phyloP scores from a whole-genome alignment of 257 asterid species.

The Lycium ferocissimum region DNA sequence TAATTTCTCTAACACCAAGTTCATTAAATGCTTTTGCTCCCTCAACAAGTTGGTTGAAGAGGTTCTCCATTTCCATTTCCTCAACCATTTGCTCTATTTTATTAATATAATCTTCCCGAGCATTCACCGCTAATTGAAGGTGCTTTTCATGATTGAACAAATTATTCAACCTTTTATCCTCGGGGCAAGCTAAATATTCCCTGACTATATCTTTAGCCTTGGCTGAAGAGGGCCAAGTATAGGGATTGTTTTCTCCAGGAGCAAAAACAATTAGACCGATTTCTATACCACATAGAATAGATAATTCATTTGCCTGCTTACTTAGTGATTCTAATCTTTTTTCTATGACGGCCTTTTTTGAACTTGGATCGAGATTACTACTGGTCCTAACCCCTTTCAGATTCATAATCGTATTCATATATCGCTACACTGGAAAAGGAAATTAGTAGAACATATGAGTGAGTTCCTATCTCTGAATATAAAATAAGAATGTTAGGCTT shows the following conservation, averaged over 20 bases:
- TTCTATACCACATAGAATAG: conserved; percentile 47
- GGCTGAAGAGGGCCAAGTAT: conserved; percentile 47
- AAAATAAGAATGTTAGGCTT: too few relatives aligned
- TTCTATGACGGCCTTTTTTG: conserved; percentile 28
- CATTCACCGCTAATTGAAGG: not conserved
- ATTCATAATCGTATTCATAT: conserved; percentile 37
- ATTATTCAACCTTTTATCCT: conserved; percentile 40
- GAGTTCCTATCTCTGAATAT: too few relatives aligned
- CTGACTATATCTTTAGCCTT: conserved; percentile 31
- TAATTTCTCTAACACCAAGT: too few relatives aligned
- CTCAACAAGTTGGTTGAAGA: too few relatives aligned
- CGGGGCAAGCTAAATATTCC: conserved; percentile 40
- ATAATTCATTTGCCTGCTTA: conserved; percentile 51
- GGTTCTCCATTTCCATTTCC: not conserved
- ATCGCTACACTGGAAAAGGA: not conserved
- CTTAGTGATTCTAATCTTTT: conserved; percentile 41
- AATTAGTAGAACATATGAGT: too few relatives aligned
- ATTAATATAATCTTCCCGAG: conserved; percentile 10
- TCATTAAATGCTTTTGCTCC: too few relatives aligned
- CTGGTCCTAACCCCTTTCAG: conserved; percentile 32
- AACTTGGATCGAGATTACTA: conserved; percentile 34
- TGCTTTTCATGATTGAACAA: conserved; percentile 49
- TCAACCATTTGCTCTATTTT: conserved; percentile 39
- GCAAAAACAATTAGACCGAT: conserved; percentile 38
- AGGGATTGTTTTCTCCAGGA: conserved; percentile 33